Evolutionary conservation across 2,329 filamentous ascomycete species (phyloP).

Genomic region (Chrysoporthe deuterocubensis): DNA sequence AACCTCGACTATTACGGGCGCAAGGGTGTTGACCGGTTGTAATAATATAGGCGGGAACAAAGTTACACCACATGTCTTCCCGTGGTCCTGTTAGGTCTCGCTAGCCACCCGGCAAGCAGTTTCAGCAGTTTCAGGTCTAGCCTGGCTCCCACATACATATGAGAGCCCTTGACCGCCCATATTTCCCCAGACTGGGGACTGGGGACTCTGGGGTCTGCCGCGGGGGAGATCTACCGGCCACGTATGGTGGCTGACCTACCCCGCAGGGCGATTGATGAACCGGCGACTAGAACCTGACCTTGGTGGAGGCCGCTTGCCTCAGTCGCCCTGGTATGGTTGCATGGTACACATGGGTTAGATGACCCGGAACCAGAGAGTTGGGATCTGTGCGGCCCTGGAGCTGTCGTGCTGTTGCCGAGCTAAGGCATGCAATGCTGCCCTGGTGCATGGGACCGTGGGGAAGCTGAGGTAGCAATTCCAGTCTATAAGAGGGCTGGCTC

Average conservation of each 20-base stretch:
- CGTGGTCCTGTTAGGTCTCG: neutral
- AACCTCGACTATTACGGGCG: neutral
- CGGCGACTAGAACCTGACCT: too few species aligned
- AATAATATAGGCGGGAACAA: neutral
- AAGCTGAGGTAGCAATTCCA: too few species aligned
- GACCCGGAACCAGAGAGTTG: too few species aligned
- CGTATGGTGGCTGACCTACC: neutral
- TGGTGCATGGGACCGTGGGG: too few species aligned
- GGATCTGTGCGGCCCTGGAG: too few species aligned
- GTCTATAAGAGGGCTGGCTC: too few species aligned
- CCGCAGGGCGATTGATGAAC: neutral
- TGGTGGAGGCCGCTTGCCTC: neutral
- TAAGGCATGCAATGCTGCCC: too few species aligned
- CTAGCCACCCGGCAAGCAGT: neutral
- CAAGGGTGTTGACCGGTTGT: too few species aligned
- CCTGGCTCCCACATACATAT: neutral
- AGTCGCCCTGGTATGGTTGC: too few species aligned
- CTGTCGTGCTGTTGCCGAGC: too few species aligned
- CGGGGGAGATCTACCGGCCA: slow-evolving; percentile 3
- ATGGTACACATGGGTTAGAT: too few species aligned
- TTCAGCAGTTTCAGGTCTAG: neutral
- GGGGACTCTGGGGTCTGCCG: slow-evolving; percentile 3
- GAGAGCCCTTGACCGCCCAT: neutral
- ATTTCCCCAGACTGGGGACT: neutral
- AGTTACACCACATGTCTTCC: neutral